Evolutionary conservation across 495 filamentous ascomycete genomes (phyloP).

Genomic region (Aspergillus steynii): DNA sequence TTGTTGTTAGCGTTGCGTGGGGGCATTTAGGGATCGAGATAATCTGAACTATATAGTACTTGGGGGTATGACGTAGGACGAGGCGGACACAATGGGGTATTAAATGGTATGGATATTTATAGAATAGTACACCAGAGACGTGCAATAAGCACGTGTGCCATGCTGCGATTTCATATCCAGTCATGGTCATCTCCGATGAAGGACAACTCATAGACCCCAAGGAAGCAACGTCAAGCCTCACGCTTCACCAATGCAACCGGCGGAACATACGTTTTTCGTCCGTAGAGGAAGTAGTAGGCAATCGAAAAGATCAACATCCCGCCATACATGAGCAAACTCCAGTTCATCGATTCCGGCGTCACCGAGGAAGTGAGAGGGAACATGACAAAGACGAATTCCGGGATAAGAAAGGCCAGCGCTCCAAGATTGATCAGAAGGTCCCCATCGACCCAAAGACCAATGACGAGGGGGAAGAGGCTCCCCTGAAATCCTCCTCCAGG

Average conservation of each 20-base stretch:
- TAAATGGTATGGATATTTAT: no score
- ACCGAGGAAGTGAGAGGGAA: constrained; percentile 49
- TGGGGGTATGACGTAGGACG: no score
- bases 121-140: no score
- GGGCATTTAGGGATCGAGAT: neutral
- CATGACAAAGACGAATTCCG: constrained; percentile 54
- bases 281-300: constrained; percentile 43
- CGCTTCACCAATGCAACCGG: constrained; percentile 48
- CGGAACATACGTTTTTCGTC: constrained; percentile 45
- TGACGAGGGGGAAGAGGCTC: constrained; percentile 43
- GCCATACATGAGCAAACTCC: constrained; percentile 49
- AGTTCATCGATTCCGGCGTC: constrained; percentile 48
- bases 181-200: no score
- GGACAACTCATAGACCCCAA: no score
- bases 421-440: constrained; percentile 48
- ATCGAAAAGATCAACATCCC: constrained; percentile 48
- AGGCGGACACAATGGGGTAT: no score
- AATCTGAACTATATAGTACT: neutral
- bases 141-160: no score
- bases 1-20: neutral
- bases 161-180: no score
- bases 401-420: constrained; percentile 41
- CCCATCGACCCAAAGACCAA: constrained; percentile 51
- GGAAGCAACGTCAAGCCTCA: constrained; percentile 2
- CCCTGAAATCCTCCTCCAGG: constrained; percentile 43